Conservation (phyloP, 441 rosid genomes). For the Euphorbia celastroides region DNA sequence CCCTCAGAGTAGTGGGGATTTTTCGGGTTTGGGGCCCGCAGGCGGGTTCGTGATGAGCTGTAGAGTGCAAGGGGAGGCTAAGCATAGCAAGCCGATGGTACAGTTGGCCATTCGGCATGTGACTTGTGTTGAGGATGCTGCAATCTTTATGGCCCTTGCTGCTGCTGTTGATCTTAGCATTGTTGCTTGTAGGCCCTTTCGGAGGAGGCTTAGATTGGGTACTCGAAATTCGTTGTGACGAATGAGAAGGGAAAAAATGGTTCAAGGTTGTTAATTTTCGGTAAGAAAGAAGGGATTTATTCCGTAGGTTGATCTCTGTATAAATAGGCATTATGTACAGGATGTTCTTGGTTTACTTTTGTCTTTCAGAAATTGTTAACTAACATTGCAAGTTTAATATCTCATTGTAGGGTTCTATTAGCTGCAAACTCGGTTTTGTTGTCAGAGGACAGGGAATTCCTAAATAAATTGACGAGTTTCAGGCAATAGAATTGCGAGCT, state of each 20-base stretch:
- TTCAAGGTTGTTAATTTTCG: slow-evolving; percentile 20
- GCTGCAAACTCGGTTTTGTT: not conserved
- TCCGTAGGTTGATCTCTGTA: slow-evolving; percentile 17
- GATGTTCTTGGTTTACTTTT: slow-evolving; percentile 19
- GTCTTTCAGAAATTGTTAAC: no score
- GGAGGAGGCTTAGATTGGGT: slow-evolving; percentile 53
- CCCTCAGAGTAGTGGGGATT: slow-evolving; percentile 94
- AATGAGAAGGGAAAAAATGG: not conserved
- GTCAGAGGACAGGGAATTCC: no score
- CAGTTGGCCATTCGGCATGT: slow-evolving; percentile 86
- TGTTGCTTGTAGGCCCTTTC: slow-evolving; percentile 85
- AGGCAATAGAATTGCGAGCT: no score
- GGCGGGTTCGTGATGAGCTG: slow-evolving; percentile 97
- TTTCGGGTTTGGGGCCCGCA: slow-evolving; percentile 51
- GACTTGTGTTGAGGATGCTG: slow-evolving; percentile 95
- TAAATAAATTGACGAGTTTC: no score
- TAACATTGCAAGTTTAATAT: not conserved
- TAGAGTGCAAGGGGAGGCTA: slow-evolving; percentile 86
- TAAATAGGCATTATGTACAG: slow-evolving; percentile 35
- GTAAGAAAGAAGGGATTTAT: slow-evolving; percentile 22
- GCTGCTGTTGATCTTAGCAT: slow-evolving; percentile 93
- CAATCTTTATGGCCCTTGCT: slow-evolving; percentile 93
- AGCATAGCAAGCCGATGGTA: slow-evolving; percentile 75
- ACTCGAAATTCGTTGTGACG: slow-evolving; percentile 58
- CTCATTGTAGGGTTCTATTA: not conserved